Conservation (phyloP, 768 basidiomycete genomes). For the Pulveroboletus sp. region DNA sequence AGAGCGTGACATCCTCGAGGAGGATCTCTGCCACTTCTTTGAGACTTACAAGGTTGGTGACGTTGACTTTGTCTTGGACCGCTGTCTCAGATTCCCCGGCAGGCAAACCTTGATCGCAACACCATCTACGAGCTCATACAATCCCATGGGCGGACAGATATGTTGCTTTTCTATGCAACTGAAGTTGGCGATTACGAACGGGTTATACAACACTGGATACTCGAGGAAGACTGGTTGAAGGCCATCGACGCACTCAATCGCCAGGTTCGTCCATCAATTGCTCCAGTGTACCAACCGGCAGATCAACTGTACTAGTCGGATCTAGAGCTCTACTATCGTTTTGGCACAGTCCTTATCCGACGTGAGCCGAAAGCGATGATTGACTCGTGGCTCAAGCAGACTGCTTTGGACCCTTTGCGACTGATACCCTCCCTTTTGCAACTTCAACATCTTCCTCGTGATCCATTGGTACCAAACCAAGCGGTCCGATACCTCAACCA, state of each 20-base stretch:
- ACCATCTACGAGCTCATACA: slow-evolving; percentile 92
- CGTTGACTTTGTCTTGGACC: background rate
- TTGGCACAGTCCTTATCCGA: slow-evolving; percentile 82
- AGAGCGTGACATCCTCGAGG: slow-evolving; percentile 81
- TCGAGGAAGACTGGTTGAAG: slow-evolving; percentile 88
- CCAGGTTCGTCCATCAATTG: slow-evolving; percentile 49
- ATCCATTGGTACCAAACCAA: slow-evolving; percentile 75
- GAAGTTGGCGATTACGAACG: slow-evolving; percentile 76
- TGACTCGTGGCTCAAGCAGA: slow-evolving; percentile 86
- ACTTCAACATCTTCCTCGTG: slow-evolving; percentile 65
- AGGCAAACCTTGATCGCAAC: slow-evolving; percentile 80
- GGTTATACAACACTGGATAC: slow-evolving; percentile 87
- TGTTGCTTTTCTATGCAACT: slow-evolving; percentile 86
- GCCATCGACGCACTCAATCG: slow-evolving; percentile 88
- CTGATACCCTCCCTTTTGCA: slow-evolving; percentile 87
- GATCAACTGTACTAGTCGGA: slow-evolving; percentile 49
- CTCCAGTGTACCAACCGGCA: background rate
- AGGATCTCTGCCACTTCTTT: slow-evolving; percentile 89
- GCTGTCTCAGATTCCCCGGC: background rate
- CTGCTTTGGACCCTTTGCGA: slow-evolving; percentile 71
- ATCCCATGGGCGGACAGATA: slow-evolving; percentile 87
- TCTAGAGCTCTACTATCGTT: slow-evolving; percentile 88
- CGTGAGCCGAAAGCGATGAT: slow-evolving; percentile 86
- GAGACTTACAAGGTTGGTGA: slow-evolving; percentile 81
- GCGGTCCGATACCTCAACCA: slow-evolving; percentile 87